Base-by-base conservation (phyloP, 306 rosid genomes). In the Pterocarpus macrocarpus region DNA sequence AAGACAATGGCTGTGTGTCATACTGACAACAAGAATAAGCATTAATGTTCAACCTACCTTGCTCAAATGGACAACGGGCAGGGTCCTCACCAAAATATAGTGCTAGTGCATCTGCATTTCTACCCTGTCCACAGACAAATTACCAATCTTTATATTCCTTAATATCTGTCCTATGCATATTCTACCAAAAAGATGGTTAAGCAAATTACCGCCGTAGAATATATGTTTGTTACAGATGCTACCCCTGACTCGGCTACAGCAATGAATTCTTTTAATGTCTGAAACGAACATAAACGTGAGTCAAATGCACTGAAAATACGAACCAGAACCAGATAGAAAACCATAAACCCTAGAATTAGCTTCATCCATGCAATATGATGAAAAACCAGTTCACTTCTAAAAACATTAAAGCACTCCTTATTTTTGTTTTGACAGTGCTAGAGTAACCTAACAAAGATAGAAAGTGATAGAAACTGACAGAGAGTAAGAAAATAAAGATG, bases 31-130 rank as follows among this genome's bases (percentile, higher is more conserved):
- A 32, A 67, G 55, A 41, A 34, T 16, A 75, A 70, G 56, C 41
- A 39, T 69, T 17, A 74, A 78, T 56, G 83, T 75, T 79, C 12
- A 65, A 84, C 89, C 69, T 77, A 95, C 99, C 99, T 88, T 93
- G 99, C 81, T 95, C 99, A 75, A 95, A 93, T 56, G 98, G 94
- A 85, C 87, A 91, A 11, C 96, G 91, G 33, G 90, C 88, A 71
- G 99, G 99, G 86, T 95, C 98, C 90, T 95, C 99, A 39, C 94
- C 96, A 55, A 95, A 93, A 86, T 95, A 95, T 22, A 80, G 83
- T 35, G 96, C 93, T 64, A 95, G 98, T 71, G 92, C 93, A 85
- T 95, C 99, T 7, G 99, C 98, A 69, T 91, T 90, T 89, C 90
- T 91, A 87, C 99, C 99, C 99, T 95, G 94, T 76, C 80, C 85